phyloP scores from a whole-genome alignment of 345 rosid genomes.

The Salix brachista region DNA sequence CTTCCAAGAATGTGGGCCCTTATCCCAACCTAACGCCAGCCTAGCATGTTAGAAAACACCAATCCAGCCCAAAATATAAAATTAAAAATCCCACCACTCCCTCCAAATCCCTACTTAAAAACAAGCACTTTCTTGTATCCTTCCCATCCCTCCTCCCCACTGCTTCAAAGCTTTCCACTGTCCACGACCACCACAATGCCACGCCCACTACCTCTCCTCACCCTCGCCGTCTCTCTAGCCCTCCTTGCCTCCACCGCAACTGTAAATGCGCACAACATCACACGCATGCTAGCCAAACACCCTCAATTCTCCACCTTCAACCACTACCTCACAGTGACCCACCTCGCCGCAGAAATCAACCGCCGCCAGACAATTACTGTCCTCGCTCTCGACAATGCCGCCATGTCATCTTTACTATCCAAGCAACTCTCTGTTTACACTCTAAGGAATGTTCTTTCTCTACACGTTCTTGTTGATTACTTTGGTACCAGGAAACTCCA shows the following conservation, averaged over 20 bases:
- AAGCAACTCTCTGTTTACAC: constrained; percentile 18
- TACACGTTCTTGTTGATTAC: constrained; percentile 33
- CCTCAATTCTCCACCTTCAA: constrained; percentile 33
- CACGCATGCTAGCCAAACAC: constrained; percentile 27
- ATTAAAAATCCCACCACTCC: not conserved
- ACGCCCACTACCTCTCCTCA: constrained; percentile 8
- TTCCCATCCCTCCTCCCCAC: not conserved
- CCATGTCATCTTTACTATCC: constrained; percentile 20
- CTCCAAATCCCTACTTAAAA: not conserved
- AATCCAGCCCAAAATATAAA: constrained; percentile 9
- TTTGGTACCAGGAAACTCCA: constrained; percentile 32
- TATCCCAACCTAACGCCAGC: constrained; percentile 20
- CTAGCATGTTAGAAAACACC: constrained; percentile 32
- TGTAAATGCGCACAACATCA: constrained; percentile 22
- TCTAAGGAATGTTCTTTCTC: constrained; percentile 24
- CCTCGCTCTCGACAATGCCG: constrained; percentile 33
- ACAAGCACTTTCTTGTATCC: no score
- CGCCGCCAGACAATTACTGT: constrained; percentile 32
- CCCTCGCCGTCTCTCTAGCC: constrained; percentile 17
- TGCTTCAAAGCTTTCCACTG: not conserved
- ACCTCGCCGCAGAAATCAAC: constrained; percentile 32
- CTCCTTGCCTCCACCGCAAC: constrained; percentile 9
- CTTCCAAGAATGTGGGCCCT: constrained; percentile 22
- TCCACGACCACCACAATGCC: constrained; percentile 19
- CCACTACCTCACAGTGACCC: constrained; percentile 31